A percentile compares a stretch with the other conserved stretches of the same genome.
Evolutionary conservation across 2,329 filamentous ascomycete genomes (phyloP).

Genomic region (Meredithiella fracta): DNA sequence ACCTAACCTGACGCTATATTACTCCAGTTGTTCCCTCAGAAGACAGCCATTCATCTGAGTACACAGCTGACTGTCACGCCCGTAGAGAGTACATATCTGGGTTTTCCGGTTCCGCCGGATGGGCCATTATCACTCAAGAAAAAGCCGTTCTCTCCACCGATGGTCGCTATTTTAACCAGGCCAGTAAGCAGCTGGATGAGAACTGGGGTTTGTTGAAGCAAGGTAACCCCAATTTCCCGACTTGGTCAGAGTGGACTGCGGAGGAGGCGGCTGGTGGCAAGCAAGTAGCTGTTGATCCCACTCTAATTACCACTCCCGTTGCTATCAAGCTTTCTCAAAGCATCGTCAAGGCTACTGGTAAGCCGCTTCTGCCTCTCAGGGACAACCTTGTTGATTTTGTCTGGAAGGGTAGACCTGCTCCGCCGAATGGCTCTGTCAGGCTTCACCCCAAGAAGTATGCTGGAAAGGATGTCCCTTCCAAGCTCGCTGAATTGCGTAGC

Average conservation of each 20-base stretch:
- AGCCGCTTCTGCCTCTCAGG: slow-evolving; percentile 55
- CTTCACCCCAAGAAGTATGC: slow-evolving; percentile 57
- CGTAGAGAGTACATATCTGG: slow-evolving; percentile 83
- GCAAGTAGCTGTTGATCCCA: slow-evolving; percentile 77
- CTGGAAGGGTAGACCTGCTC: slow-evolving; percentile 62
- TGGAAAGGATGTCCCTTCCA: slow-evolving; percentile 67
- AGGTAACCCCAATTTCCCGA: slow-evolving; percentile 81
- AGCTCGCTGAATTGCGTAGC: slow-evolving; percentile 74
- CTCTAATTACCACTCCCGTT: slow-evolving; percentile 52
- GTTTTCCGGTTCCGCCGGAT: slow-evolving; percentile 89
- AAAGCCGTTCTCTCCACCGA: slow-evolving; percentile 88
- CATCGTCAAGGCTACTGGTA: slow-evolving; percentile 77
- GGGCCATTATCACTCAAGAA: slow-evolving; percentile 69
- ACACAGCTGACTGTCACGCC: slow-evolving; percentile 89
- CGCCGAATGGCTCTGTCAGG: slow-evolving; percentile 60
- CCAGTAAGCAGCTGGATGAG: slow-evolving; percentile 68
- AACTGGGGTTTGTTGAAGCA: slow-evolving; percentile 92
- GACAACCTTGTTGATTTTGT: slow-evolving; percentile 80
- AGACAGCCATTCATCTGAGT: slow-evolving; percentile 94
- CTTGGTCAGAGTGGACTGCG: slow-evolving; percentile 91
- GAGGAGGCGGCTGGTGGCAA: slow-evolving; percentile 78
- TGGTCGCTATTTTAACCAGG: slow-evolving; percentile 96
- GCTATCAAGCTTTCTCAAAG: slow-evolving; percentile 38
- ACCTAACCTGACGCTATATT: slow-evolving; percentile 22
- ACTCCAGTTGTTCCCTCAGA: slow-evolving; percentile 77